Conservation (phyloP, 768 basidiomycete genomes). For the Agaricus sinodeliciosus region DNA sequence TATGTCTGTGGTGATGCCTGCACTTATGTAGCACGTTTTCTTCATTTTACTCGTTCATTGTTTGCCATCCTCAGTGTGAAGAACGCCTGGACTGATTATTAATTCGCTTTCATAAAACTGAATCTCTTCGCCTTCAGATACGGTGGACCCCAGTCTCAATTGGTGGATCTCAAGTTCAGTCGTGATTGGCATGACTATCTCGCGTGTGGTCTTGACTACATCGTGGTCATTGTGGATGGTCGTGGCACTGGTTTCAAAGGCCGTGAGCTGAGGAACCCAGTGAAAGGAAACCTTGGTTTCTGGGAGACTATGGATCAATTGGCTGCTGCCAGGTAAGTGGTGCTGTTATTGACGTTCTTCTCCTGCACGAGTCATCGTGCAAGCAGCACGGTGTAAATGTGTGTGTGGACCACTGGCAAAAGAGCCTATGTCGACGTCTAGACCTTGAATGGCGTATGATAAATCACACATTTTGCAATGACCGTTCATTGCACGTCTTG, state of each 20-base stretch:
- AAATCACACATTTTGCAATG: not conserved
- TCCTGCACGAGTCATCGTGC: not conserved
- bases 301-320: constrained; percentile 90
- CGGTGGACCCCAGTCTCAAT: constrained; percentile 85
- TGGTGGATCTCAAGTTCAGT: constrained; percentile 56
- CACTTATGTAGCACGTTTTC: not conserved
- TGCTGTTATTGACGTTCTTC: constrained; percentile 8
- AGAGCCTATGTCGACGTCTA: not conserved
- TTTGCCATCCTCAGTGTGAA: too few relatives aligned
- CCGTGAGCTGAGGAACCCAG: constrained; percentile 73
- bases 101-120: not conserved
- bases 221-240: constrained; percentile 86
- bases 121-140: constrained; percentile 42
- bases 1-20: too few relatives aligned
- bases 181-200: constrained; percentile 88
- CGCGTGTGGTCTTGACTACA: constrained; percentile 72
- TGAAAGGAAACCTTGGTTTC: constrained; percentile 84
- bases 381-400: too few relatives aligned
- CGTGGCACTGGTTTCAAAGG: constrained; percentile 94
- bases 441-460: not conserved
- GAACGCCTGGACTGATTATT: not conserved
- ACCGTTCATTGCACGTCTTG: too few relatives aligned
- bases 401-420: not conserved
- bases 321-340: constrained; percentile 70
- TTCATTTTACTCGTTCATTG: not conserved